Conservation (phyloP, 208 protist genomes). For the Naegleria lovaniensis region DNA sequence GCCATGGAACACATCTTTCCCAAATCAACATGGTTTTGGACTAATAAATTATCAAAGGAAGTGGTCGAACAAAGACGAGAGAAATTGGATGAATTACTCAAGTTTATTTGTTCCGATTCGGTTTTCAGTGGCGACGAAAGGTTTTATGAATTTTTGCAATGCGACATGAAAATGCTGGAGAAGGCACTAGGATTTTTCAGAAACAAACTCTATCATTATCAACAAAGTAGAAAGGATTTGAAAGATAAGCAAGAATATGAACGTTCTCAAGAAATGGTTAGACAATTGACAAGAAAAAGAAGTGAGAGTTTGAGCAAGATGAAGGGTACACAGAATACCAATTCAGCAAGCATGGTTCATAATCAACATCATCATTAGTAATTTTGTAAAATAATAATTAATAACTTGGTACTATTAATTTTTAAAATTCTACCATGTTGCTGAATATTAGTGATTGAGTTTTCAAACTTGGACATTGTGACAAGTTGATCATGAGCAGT, state of each 20-base stretch:
- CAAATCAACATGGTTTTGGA: neutral
- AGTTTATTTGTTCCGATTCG: neutral
- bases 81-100: neutral
- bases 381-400: no score
- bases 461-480: no score
- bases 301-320: neutral
- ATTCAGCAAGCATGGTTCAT: no score
- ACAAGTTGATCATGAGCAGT: no score
- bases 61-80: neutral
- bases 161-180: neutral
- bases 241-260: neutral
- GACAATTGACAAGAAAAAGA: neutral
- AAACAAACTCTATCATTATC: neutral
- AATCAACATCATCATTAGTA: no score
- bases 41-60: neutral
- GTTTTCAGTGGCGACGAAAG: neutral
- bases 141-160: conserved; percentile 2
- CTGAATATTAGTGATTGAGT: no score
- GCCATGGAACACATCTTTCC: neutral
- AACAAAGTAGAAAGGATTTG: neutral
- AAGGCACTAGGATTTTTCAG: neutral
- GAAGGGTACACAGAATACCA: no score
- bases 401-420: no score
- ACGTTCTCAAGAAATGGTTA: neutral
- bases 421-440: no score